These are phyloP conservation scores for Jamesozyma gamospora DNA, from an alignment of 805 yeast species.

Conservation along the genomic window DNA sequence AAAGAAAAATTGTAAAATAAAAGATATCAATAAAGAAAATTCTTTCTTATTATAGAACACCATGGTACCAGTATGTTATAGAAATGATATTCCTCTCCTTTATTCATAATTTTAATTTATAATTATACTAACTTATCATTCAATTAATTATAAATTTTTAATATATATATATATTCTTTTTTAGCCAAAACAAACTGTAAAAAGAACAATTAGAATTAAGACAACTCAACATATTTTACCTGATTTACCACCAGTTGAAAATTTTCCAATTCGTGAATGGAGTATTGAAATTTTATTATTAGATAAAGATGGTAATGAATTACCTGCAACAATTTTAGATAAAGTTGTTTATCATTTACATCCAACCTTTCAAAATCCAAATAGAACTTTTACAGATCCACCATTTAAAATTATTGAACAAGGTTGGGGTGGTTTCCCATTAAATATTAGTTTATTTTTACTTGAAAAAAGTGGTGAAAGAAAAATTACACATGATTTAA, in stretches of 20 bases:
- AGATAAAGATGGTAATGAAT: constrained; percentile 69
- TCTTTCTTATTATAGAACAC: background rate
- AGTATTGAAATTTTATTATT: constrained; percentile 64
- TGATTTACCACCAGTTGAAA: constrained; percentile 78
- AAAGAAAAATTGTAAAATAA: no score
- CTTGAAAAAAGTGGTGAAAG: constrained; percentile 85
- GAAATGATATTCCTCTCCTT: background rate
- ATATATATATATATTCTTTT: background rate
- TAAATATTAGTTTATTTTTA: constrained; percentile 66
- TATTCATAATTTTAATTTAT: background rate
- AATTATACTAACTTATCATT: background rate
- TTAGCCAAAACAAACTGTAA: constrained; percentile 34
- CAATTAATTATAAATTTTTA: background rate
- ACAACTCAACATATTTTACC: constrained; percentile 76
- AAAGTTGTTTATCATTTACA: constrained; percentile 88
- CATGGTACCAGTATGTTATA: constrained; percentile 21
- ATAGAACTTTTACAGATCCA: constrained; percentile 63
- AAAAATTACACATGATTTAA: constrained; percentile 79
- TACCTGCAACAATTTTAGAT: constrained; percentile 82
- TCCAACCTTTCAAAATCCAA: constrained; percentile 90
- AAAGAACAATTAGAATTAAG: constrained; percentile 79
- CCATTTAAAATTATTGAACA: constrained; percentile 86
- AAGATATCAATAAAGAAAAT: no score
- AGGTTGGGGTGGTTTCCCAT: constrained; percentile 98
- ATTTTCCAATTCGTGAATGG: constrained; percentile 94